A percentile compares a stretch with the other conserved stretches of the same genome.
phyloP scores from a whole-genome alignment of 495 filamentous ascomycete genomes.

The Evansstolkia leycettana region DNA sequence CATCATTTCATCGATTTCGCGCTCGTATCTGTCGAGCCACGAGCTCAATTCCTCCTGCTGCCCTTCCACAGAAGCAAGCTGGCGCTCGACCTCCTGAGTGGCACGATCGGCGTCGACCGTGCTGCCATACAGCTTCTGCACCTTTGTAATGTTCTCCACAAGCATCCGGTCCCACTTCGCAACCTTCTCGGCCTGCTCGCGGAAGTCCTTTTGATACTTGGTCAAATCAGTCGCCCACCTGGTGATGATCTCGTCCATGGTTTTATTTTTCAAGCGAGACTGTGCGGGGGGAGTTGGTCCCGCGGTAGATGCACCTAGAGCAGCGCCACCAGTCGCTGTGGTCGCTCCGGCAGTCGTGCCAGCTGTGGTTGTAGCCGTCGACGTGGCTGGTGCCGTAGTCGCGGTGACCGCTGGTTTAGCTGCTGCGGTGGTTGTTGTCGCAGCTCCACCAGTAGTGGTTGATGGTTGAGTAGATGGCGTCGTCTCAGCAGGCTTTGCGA shows the following conservation, averaged over 20 bases:
- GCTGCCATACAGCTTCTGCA: conserved; percentile 73
- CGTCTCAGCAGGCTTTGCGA: conserved; percentile 15
- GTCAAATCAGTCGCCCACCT: conserved; percentile 90
- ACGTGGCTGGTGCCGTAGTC: conserved; percentile 10
- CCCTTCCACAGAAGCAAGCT: conserved; percentile 73
- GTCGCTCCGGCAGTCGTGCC: conserved; percentile 14
- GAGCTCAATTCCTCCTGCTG: conserved; percentile 79
- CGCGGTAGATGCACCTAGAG: conserved; percentile 55
- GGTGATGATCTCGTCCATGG: conserved; percentile 99
- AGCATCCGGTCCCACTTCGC: conserved; percentile 84
- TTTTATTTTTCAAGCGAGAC: conserved; percentile 91
- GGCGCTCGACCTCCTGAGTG: conserved; percentile 81
- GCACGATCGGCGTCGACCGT: conserved; percentile 87
- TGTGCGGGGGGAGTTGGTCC: conserved; percentile 66
- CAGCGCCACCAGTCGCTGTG: conserved; percentile 19
- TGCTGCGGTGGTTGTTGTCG: conserved; percentile 5
- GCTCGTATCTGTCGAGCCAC: conserved; percentile 82
- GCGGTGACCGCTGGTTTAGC: conserved; percentile 13
- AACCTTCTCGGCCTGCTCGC: conserved; percentile 73
- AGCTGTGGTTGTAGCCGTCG: conserved; percentile 10
- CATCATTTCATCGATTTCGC: conserved; percentile 77
- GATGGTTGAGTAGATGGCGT: conserved; percentile 17
- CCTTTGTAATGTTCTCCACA: conserved; percentile 85
- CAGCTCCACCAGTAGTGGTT: neutral
- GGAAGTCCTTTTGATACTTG: conserved; percentile 94